These are phyloP conservation scores for Fusarium scirpi DNA, from an alignment of 2,329 filamentous ascomycete species.

Conservation along the genomic window DNA sequence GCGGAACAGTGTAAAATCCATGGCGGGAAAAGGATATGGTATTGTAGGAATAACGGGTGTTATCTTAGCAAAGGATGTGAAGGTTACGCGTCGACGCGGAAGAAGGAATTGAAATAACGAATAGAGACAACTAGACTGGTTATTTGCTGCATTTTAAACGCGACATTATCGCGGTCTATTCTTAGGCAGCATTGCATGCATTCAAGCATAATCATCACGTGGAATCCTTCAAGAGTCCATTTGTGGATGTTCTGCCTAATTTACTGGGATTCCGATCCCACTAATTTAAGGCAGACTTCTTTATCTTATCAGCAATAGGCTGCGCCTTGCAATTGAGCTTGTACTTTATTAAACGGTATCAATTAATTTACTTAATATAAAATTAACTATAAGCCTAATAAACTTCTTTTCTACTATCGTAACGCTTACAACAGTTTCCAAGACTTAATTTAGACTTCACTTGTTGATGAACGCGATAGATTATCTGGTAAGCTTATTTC, in stretches of 20 bases:
- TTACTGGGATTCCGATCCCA: neutral
- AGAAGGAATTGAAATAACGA: neutral
- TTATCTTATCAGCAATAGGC: neutral
- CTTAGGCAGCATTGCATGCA: neutral
- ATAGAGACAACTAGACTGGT: neutral
- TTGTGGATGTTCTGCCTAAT: conserved; percentile 1
- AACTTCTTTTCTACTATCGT: too few relatives aligned
- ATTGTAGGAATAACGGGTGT: neutral
- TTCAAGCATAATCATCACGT: neutral
- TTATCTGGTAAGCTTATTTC: too few relatives aligned
- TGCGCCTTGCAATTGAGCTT: neutral
- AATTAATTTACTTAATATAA: too few relatives aligned
- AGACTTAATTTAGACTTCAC: accelerated
- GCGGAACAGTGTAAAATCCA: conserved; percentile 3
- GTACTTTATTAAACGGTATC: too few relatives aligned
- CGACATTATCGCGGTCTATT: neutral
- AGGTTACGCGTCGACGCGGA: neutral
- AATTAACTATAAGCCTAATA: too few relatives aligned
- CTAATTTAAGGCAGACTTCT: neutral
- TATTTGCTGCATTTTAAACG: neutral
- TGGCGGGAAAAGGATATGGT: too few relatives aligned
- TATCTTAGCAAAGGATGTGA: neutral
- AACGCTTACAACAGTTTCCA: too few relatives aligned
- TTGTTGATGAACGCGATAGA: too few relatives aligned
- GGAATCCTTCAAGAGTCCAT: neutral